Evolutionary conservation across 441 rosid species (phyloP).

Genomic region (Arabidopsis lyrata): DNA sequence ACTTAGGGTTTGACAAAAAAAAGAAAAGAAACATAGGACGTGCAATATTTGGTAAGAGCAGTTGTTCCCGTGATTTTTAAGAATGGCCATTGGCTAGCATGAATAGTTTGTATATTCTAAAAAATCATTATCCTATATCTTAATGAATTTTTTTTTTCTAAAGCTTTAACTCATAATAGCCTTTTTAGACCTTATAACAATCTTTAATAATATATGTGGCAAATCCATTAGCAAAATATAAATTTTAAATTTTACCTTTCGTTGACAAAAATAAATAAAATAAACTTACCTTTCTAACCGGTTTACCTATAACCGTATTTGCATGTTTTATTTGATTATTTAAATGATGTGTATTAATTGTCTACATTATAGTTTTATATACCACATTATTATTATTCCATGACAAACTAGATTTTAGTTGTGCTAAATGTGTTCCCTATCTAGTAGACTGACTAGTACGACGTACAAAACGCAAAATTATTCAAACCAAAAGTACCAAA

Average conservation of each 20-base stretch:
- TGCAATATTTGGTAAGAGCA: slow-evolving; percentile 8
- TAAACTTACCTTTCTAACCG: neutral
- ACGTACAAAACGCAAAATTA: neutral
- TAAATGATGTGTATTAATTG: neutral
- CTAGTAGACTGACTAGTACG: neutral
- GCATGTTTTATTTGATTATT: neutral
- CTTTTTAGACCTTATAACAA: neutral
- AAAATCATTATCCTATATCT: neutral
- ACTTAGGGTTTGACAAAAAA: slow-evolving; percentile 34
- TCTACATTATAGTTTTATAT: neutral
- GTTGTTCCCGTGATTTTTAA: slow-evolving; percentile 11
- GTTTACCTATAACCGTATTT: neutral
- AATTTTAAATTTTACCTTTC: neutral
- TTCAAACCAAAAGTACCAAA: neutral
- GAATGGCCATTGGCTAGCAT: neutral
- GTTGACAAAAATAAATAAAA: too few relatives aligned
- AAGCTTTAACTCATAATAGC: neutral
- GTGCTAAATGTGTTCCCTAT: neutral
- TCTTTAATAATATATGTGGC: neutral
- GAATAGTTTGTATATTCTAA: neutral
- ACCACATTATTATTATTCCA: neutral
- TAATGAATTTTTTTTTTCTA: neutral
- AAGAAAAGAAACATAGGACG: neutral
- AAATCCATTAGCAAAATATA: too few relatives aligned
- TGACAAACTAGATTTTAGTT: neutral